Base-by-base conservation (phyloP, 2,329 filamentous ascomycete genomes). In the Bipolaris sorokiniana region DNA sequence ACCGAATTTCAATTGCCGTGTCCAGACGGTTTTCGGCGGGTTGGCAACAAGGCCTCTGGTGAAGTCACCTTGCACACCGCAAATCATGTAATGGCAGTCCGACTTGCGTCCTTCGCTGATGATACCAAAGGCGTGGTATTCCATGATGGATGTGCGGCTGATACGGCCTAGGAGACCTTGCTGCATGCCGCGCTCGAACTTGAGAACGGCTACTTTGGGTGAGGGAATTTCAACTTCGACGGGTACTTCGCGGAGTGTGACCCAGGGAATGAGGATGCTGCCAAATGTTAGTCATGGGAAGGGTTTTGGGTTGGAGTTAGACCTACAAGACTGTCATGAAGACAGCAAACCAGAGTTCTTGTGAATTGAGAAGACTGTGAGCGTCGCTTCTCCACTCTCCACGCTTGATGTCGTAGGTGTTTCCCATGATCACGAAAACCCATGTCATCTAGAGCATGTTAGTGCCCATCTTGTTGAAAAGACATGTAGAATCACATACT, bases 281-380 rank as follows among this genome's bases (percentile, higher is more conserved):
- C 1, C 3, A 1, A 23, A 0, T 7, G 28, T 71, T 10, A 69
- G 68, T 40, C 31, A 41, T 15, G 16, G 3, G 42, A 9, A 18
- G 1, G 6, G 5, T 18, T 4, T 42, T 2, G 9, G n/a, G 13
- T 1, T 7, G 13, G 16, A 7, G 11, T 7, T 2, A 3, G n/a
- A 61, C 67, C n/a, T 62, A 73, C 71, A 75, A 75, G 6, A 73
- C 53, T 4, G 72, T 75, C 72, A 75, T 75, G 52, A 74, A 74
- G 1, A 72, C 63, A 7, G 72, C 71, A 37, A 75, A 75, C 71
- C 71, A 75, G 0, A 75, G 63, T 38, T 75, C 72, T 59, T 75
- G 72, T 7, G 64, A 60, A 49, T 66, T 73, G 42, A 75, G 62
- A n/a, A 75, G 54, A 7, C 59, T 61, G 53, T 75, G 54, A 1